Evolutionary conservation across 176 grass and related monocot species (phyloP), one percentile per base, ranked within the genome.

Genomic region (Typha latifolia): DNA sequence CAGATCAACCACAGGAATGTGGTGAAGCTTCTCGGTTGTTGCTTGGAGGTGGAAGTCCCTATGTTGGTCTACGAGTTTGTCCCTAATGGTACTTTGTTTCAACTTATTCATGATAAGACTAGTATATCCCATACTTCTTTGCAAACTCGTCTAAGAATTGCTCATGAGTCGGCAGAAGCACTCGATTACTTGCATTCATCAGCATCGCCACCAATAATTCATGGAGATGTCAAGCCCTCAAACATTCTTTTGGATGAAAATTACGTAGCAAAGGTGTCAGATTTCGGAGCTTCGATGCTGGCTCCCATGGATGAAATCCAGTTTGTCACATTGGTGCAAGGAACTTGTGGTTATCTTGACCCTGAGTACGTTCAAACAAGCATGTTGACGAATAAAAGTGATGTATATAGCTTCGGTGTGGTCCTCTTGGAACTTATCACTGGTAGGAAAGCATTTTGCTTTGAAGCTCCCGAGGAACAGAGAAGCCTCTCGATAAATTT

Each of bases 161-260:
- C 61, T 63, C 24, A 12, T 0, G 22, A 63, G 24, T 63, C 2
- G 2, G 61, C 61, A 63, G 2, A 63, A 32, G 61, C 61, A 32
- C 61, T 63, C 15, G 61, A 2, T 1, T 63, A 63, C 24, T 32
- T 63, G 23, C 19, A 63, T 63, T 63, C 61, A 26, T 63, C 18
- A 12, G 61, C 61, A 3, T 62, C 23, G 0, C 61, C 21, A 2
- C 12, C 10, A 4, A 62, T 62, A 26, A 12, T 62, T 14, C 61
- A 62, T 4, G 9, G 21, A 27, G 61, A 62, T 62, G 5, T 62
- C 6, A 62, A 29, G 9, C 13, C 61, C 4, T 62, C 61, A 3
- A 62, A 62, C 61, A 62, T 62, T 12, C 52, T 62, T 14, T 62
- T 62, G 61, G 61, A 62, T 62, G 22, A 62, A 9, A 12, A 62